Percentiles rank a stretch among this genome's conserved stretches.
Evolutionary conservation across 2,329 filamentous ascomycete species (phyloP).

Genomic region (Aspergillus tubingensis): DNA sequence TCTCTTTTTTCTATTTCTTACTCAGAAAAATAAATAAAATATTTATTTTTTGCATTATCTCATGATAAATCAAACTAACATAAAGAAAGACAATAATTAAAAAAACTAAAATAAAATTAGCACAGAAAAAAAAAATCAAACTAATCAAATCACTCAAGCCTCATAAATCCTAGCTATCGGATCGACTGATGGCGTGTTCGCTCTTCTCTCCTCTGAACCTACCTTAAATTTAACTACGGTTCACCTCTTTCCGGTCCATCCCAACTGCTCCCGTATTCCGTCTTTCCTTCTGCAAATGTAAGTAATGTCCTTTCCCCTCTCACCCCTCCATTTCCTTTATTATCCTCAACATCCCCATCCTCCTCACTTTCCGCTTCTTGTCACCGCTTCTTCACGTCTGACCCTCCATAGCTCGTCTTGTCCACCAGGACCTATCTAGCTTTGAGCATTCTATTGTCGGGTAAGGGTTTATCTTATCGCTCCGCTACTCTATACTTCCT

Average conservation of each 20-base stretch:
- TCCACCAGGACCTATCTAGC: not conserved
- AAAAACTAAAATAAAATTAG: not conserved
- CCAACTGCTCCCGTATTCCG: conserved; percentile 3
- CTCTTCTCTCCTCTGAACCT: conserved; percentile 11
- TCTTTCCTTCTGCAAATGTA: conserved; percentile 1
- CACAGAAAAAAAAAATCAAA: not conserved
- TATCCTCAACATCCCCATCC: not conserved
- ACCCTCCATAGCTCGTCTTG: not conserved
- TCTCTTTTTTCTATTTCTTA: not conserved
- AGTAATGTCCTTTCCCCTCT: conserved; percentile 11
- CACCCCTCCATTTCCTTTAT: not conserved
- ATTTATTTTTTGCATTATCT: not conserved
- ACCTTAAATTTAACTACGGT: conserved; percentile 17
- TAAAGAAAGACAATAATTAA: not conserved
- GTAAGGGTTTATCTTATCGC: not conserved
- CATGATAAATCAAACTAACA: conserved; percentile 12
- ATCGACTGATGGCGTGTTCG: conserved; percentile 10
- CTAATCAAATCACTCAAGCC: conserved; percentile 2
- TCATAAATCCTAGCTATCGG: not conserved
- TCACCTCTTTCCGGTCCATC: conserved; percentile 15
- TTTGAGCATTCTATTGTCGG: too few species aligned
- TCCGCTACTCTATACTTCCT: conserved; percentile 1
- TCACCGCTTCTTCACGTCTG: not conserved
- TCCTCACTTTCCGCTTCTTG: not conserved
- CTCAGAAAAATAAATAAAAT: conserved; percentile 4